A percentile compares a stretch with the other conserved stretches of the same genome.
Evolutionary conservation across 108 stramenopile genomes (phyloP).

Genomic region (Schizochytrium sp.): DNA sequence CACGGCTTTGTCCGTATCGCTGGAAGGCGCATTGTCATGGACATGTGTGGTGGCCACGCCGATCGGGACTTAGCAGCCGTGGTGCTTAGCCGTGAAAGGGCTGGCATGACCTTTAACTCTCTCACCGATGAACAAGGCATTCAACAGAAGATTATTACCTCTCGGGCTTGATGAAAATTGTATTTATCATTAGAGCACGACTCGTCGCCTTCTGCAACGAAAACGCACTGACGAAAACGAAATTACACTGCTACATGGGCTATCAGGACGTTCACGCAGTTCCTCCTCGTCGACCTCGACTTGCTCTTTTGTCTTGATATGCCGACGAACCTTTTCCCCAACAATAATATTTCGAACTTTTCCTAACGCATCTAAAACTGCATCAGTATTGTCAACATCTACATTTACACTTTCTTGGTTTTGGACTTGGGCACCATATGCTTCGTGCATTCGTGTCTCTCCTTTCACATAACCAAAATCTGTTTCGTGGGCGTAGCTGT

Average conservation of each 20-base stretch:
- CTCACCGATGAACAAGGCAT: slow-evolving; percentile 38
- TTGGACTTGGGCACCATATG: no score
- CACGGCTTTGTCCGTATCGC: slow-evolving; percentile 49
- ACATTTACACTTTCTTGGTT: no score
- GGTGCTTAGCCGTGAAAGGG: neutral
- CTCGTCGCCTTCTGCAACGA: neutral
- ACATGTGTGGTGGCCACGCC: slow-evolving; percentile 39
- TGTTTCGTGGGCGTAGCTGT: no score
- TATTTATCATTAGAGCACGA: neutral
- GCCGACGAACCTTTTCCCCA: no score
- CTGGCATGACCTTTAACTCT: slow-evolving; percentile 6
- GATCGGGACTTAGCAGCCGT: slow-evolving; percentile 32
- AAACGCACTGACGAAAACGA: slow-evolving; percentile 34
- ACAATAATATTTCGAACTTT: no score
- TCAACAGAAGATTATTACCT: slow-evolving; percentile 41
- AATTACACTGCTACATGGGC: neutral
- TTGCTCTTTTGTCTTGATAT: no score
- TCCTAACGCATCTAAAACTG: no score
- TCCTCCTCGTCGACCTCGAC: no score
- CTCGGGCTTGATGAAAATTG: neutral
- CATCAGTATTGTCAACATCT: no score
- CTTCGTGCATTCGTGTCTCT: no score
- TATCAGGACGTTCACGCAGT: neutral
- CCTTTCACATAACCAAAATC: no score
- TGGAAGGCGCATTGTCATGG: neutral